Conservation (phyloP, 805 yeast species). For the Ogataea chonburiensis region DNA sequence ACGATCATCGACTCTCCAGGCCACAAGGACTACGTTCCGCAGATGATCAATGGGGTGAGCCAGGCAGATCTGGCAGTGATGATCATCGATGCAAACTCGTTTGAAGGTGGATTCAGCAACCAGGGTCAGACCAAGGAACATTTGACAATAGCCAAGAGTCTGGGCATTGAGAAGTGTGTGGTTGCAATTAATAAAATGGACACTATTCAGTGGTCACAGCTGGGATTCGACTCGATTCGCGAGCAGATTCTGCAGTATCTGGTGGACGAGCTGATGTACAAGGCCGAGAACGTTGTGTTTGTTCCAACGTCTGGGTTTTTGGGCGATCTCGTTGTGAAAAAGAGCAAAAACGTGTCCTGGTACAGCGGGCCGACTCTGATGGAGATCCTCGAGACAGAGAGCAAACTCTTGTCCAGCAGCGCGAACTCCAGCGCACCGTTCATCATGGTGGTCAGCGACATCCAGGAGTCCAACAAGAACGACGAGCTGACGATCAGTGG, state of each 20-base stretch:
- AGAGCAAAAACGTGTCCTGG: constrained; percentile 31
- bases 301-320: constrained; percentile 69
- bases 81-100: constrained; percentile 72
- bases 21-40: constrained; percentile 79
- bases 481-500: constrained; percentile 60
- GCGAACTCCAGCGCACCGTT: constrained; percentile 41
- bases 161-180: constrained; percentile 62
- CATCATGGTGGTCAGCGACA: constrained; percentile 62
- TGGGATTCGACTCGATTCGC: constrained; percentile 50
- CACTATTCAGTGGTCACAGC: constrained; percentile 53
- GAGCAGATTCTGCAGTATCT: constrained; percentile 51
- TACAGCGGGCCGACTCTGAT: constrained; percentile 48
- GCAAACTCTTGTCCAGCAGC: constrained; percentile 20
- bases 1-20: constrained; percentile 86
- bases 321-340: constrained; percentile 63
- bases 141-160: constrained; percentile 60
- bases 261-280: constrained; percentile 51
- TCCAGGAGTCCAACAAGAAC: constrained; percentile 45
- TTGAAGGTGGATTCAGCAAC: constrained; percentile 63
- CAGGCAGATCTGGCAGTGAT: constrained; percentile 76
- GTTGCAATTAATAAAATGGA: constrained; percentile 75
- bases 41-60: constrained; percentile 79
- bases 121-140: constrained; percentile 83
- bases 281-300: constrained; percentile 40
- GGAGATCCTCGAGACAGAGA: constrained; percentile 39